Evolutionary conservation across 371 early-diverging fungal species (phyloP), one percentile per base, ranked within the genome.

Genomic region (Actinomortierella ambigua): DNA sequence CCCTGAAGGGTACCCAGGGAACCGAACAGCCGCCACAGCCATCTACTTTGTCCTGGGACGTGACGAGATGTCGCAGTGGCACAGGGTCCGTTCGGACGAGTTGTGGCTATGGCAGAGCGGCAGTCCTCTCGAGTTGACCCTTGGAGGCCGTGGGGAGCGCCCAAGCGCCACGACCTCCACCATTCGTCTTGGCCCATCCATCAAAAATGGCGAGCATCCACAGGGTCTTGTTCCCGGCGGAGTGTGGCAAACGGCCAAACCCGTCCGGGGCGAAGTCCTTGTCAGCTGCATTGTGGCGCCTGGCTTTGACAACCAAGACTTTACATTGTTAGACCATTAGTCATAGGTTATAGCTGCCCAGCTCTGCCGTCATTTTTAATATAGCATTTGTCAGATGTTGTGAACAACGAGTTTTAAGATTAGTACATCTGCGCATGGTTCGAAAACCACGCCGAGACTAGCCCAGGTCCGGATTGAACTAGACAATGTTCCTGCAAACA

Each of bases 101-200:
- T 7, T 53, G 7, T 34, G 53, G 41, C 18, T 53, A 7, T 53
- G 53, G 53, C 23, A 53, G 0, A 34, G 22, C 17, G 53, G 22
- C 0, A 29, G 40, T 4, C 53, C 53, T 6, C 20, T 53, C 23
- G 41, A 41, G 22, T 13, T 53, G 20, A 22, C 22, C n/a, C 53
- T 40, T 41, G 41, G 53, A 39, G 40, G 53, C 20, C 8, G 1
- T 22, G 53, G 41, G 18, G 53, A 53, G 22, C 15, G 9, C 22
- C 53, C 41, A 1, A 39, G 39, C 41, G 14, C 40, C 20, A 20
- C 15, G 11, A 24, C 53, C 20, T 20, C 40, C 17, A 40, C 40
- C 53, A 53, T 41, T 53, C 41, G 18, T 3, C 41, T 53, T 53
- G 53, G 53, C 15, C 40, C 53, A 53, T 53, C 29, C 23, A 18